phyloP scores from a whole-genome alignment of 1,139 yeast species.

The Neolecta irregularis region DNA sequence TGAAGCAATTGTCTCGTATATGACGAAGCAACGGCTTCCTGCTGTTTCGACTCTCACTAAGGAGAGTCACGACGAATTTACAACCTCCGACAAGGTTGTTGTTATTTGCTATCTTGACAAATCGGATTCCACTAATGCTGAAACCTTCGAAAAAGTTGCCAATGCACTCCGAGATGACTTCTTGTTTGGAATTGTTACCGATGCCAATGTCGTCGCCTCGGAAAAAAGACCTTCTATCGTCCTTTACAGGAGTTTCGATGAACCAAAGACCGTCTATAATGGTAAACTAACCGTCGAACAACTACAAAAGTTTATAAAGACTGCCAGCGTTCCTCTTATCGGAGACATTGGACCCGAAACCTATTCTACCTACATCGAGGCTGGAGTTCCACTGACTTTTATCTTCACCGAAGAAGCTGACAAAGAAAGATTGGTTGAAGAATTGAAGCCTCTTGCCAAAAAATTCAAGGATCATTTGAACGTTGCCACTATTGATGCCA shows the following conservation, averaged over 20 bases:
- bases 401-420: conserved; percentile 60
- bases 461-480: conserved; percentile 64
- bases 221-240: conserved; percentile 26
- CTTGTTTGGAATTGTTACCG: conserved; percentile 43
- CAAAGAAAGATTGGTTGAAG: conserved; percentile 38
- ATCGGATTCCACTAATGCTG: conserved; percentile 28
- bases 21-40: conserved; percentile 75
- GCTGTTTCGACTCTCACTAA: conserved; percentile 45
- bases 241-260: conserved; percentile 32
- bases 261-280: conserved; percentile 30
- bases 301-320: conserved; percentile 42
- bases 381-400: conserved; percentile 70
- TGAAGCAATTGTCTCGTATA: conserved; percentile 57
- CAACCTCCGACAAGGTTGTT: conserved; percentile 36
- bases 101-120: conserved; percentile 33
- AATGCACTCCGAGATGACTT: conserved; percentile 42
- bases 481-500: conserved; percentile 80
- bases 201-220: conserved; percentile 34
- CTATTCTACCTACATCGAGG: conserved; percentile 56
- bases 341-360: conserved; percentile 83
- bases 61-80: conserved; percentile 36
- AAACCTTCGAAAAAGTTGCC: conserved; percentile 42
- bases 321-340: conserved; percentile 69
- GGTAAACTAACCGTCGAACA: conserved; percentile 26
- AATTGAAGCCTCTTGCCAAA: conserved; percentile 51